These are phyloP conservation scores for Alternaria sp. DNA, from an alignment of 2,329 filamentous ascomycete species.

Conservation along the genomic window DNA sequence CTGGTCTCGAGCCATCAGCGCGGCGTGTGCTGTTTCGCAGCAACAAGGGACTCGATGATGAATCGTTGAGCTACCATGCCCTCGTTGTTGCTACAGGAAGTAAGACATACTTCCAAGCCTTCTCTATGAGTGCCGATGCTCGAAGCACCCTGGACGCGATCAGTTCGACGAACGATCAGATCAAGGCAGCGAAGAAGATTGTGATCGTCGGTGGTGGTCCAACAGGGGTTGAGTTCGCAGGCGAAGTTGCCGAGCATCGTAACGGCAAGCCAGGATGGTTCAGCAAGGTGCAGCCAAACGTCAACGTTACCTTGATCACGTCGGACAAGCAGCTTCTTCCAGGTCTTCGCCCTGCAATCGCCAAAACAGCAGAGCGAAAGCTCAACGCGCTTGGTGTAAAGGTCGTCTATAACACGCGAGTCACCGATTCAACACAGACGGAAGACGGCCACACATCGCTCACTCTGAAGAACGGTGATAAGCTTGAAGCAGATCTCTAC, in stretches of 20 bases:
- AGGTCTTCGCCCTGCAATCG: conserved; percentile 51
- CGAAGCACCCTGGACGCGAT: conserved; percentile 41
- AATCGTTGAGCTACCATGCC: conserved; percentile 59
- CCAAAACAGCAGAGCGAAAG: conserved; percentile 54
- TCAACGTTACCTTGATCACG: conserved; percentile 57
- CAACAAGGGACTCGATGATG: conserved; percentile 30
- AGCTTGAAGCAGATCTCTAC: conserved; percentile 60
- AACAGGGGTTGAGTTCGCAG: conserved; percentile 59
- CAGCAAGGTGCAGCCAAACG: conserved; percentile 33
- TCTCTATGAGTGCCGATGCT: conserved; percentile 53
- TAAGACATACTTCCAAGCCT: conserved; percentile 54
- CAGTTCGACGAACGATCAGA: conserved; percentile 44
- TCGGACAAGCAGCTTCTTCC: conserved; percentile 52
- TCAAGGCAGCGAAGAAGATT: conserved; percentile 54
- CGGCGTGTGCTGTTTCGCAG: conserved; percentile 56
- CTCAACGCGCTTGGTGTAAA: conserved; percentile 60
- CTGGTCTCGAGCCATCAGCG: conserved; percentile 53
- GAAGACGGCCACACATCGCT: conserved; percentile 53
- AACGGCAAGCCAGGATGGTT: conserved; percentile 55
- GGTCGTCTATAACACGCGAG: conserved; percentile 51
- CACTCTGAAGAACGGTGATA: conserved; percentile 54
- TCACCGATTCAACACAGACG: conserved; percentile 31
- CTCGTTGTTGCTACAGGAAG: conserved; percentile 65
- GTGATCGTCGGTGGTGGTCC: conserved; percentile 60
- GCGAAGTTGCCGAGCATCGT: conserved; percentile 56